phyloP scores from a whole-genome alignment of 805 yeast genomes.

The Cyberlindnera japonica region DNA sequence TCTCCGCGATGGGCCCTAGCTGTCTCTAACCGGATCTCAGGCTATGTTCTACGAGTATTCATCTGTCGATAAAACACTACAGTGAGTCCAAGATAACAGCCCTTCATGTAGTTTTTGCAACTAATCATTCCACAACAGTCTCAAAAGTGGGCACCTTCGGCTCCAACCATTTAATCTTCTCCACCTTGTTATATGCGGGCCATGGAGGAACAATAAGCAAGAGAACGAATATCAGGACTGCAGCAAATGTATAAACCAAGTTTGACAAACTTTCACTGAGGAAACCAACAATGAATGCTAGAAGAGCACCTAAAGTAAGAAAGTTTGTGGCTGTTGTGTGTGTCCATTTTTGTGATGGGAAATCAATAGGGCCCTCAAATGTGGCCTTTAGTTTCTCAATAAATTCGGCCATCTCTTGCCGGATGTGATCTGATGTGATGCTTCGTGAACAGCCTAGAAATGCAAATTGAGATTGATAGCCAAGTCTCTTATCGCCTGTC shows the following conservation, averaged over 20 bases:
- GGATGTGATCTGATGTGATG: neutral
- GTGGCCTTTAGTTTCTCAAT: slow-evolving; percentile 5
- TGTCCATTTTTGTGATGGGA: slow-evolving; percentile 15
- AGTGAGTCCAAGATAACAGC: neutral
- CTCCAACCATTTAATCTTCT: slow-evolving; percentile 16
- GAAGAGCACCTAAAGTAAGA: slow-evolving; percentile 11
- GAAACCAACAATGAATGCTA: slow-evolving; percentile 13
- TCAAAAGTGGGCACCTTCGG: slow-evolving; percentile 15
- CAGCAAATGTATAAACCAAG: slow-evolving; percentile 4
- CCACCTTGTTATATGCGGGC: slow-evolving; percentile 13
- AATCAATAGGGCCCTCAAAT: slow-evolving; percentile 22
- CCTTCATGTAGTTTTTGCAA: neutral
- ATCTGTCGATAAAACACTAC: neutral
- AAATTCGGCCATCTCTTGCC: slow-evolving; percentile 6
- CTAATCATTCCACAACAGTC: neutral
- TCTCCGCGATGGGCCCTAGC: neutral
- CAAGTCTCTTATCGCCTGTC: too few relatives aligned
- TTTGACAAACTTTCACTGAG: slow-evolving; percentile 7
- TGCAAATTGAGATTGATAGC: too few relatives aligned
- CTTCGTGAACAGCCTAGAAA: too few relatives aligned
- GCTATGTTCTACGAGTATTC: neutral
- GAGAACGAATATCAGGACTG: slow-evolving; percentile 4
- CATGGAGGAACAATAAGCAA: slow-evolving; percentile 20
- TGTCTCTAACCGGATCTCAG: neutral
- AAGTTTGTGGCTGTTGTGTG: slow-evolving; percentile 2